Evolutionary conservation across 2,329 filamentous ascomycete genomes (phyloP), one percentile per base, ranked within the genome.

Genomic region (Hawksworthiomyces lignivorus): DNA sequence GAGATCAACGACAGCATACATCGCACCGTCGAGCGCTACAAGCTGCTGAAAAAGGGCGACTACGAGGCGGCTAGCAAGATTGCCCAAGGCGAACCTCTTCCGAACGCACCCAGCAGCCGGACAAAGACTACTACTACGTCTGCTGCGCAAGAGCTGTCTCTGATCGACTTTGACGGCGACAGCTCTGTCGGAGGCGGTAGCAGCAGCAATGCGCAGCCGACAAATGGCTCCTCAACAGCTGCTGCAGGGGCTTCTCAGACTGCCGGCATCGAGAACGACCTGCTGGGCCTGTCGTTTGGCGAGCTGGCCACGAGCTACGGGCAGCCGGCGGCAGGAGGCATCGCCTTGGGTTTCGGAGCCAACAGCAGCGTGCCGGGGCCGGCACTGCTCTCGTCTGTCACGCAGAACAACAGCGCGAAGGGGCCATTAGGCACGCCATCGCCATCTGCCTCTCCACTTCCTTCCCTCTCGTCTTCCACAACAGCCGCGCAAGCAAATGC

Each of bases 1-100:
- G 88, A 97, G 59, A 97, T 98, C 57, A 98, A 98, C 59, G 92
- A 98, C 63, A 96, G 89, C 65, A 98, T 98, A 75, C 87, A 97
- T 59, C 80, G 90, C 48, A 98, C 92, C 1, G 87, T 97, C 43
- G 87, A 97, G 64, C 73, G 92, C 50, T 98, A 97, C 63, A 94
- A 87, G 71, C 69, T 97, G 42, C 81, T 97, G 63, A 98, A 95
- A 70, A 94, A 92, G 68, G 92, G 92, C 18, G 89, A 98, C 56
- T 62, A 94, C 33, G 87, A 89, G 52, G 87, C 70, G 10, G 87
- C 92, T 14, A 79, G 82, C 50, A 86, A 80, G 60, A 84, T 97
- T 51, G 87, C 87, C 7, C 82, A 85, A 56, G 87, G 89, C 21
- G 89, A 84, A 12, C 72, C 70, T 7, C 47, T 62, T 19, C 52